A percentile compares a stretch with the other conserved stretches of the same genome.
Evolutionary conservation across 2,329 filamentous ascomycete species (phyloP).

Genomic region (Spiromastix sp.): DNA sequence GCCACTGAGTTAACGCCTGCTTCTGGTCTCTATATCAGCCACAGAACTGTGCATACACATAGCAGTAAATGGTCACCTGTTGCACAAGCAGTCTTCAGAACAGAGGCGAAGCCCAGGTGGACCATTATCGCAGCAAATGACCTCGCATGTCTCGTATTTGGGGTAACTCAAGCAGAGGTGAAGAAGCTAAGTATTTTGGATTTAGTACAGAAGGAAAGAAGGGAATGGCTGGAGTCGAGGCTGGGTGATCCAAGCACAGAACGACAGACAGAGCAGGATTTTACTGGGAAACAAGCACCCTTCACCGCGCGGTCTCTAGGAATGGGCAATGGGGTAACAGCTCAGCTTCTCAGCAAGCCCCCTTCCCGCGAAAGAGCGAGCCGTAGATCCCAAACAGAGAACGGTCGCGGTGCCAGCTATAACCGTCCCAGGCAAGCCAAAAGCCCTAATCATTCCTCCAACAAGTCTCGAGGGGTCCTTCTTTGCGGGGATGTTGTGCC

Average conservation of each 20-base stretch:
- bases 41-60: slow-evolving; percentile 66
- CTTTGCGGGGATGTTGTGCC: slow-evolving; percentile 97
- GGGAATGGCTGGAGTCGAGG: slow-evolving; percentile 83
- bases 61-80: slow-evolving; percentile 83
- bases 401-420: slow-evolving; percentile 40
- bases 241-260: slow-evolving; percentile 39
- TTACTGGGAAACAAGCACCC: slow-evolving; percentile 26
- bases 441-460: slow-evolving; percentile 56
- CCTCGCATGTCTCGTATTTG: slow-evolving; percentile 92
- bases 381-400: slow-evolving; percentile 46
- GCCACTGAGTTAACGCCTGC: slow-evolving; percentile 38
- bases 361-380: slow-evolving; percentile 42
- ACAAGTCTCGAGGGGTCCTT: slow-evolving; percentile 76
- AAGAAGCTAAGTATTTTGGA: slow-evolving; percentile 91
- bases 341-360: slow-evolving; percentile 76
- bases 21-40: slow-evolving; percentile 28
- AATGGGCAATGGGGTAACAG: slow-evolving; percentile 76
- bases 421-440: slow-evolving; percentile 36
- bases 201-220: slow-evolving; percentile 80
- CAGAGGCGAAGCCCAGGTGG: slow-evolving; percentile 82
- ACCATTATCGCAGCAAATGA: slow-evolving; percentile 96
- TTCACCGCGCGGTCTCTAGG: slow-evolving; percentile 37
- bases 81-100: slow-evolving; percentile 94
- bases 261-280: slow-evolving; percentile 37
- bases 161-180: slow-evolving; percentile 93